Conservation (phyloP, 441 rosid genomes). For the Gossypium gossypioides region DNA sequence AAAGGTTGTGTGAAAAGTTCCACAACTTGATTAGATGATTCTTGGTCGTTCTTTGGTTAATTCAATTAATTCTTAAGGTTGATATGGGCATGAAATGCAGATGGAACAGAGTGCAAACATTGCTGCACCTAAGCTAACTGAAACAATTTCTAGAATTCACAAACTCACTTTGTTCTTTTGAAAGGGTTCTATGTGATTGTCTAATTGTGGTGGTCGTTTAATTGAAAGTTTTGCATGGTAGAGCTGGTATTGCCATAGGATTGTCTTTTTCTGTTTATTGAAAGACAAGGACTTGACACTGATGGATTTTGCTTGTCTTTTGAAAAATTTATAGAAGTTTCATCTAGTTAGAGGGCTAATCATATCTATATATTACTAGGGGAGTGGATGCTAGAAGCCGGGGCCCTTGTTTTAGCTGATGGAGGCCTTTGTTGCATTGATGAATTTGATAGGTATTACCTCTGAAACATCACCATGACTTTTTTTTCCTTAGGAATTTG, state of each 20-base stretch:
- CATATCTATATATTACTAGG: conserved; percentile 34
- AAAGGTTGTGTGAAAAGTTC: background rate
- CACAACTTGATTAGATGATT: background rate
- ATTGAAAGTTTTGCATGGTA: background rate
- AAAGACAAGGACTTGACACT: background rate
- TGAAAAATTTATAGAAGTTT: background rate
- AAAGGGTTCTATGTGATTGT: background rate
- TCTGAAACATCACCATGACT: background rate
- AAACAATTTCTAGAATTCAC: background rate
- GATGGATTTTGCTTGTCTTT: background rate
- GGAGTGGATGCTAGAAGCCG: conserved; percentile 99
- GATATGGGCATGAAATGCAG: background rate
- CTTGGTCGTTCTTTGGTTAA: background rate
- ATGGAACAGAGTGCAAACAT: background rate
- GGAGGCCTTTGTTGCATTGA: conserved; percentile 99
- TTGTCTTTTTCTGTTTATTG: background rate
- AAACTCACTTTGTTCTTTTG: background rate
- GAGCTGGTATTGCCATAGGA: background rate
- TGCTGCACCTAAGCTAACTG: background rate
- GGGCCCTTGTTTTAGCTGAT: conserved; percentile 97
- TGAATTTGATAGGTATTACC: conserved; percentile 73
- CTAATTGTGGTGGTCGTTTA: background rate
- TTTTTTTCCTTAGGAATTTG: background rate
- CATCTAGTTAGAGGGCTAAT: conserved; percentile 11
- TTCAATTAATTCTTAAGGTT: background rate